phyloP scores from a whole-genome alignment of 2,329 filamentous ascomycete species.

The Arthroderma sp. region DNA sequence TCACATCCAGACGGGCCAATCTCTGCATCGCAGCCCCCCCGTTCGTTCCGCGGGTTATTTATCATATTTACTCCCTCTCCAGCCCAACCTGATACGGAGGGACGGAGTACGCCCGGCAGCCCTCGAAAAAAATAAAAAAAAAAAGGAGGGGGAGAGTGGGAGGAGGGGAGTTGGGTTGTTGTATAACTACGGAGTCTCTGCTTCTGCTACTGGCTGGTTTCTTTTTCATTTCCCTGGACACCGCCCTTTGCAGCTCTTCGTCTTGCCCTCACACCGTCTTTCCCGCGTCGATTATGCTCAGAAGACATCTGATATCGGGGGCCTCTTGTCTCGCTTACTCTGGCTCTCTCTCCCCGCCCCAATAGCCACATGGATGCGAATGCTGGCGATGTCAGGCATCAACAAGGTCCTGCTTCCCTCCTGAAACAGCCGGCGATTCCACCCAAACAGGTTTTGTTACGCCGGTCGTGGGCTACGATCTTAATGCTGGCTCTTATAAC shows the following conservation, averaged over 20 bases:
- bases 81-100: background rate
- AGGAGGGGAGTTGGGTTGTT: background rate
- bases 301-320: too few relatives aligned
- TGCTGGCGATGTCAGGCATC: conserved; percentile 1
- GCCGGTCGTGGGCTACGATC: background rate
- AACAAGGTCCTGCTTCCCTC: background rate
- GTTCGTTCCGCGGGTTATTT: background rate
- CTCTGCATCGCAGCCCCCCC: background rate
- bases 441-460: conserved; percentile 4
- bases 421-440: conserved; percentile 1
- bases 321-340: background rate
- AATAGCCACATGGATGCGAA: background rate
- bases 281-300: too few relatives aligned
- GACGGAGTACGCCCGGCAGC: background rate
- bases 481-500: background rate
- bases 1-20: background rate
- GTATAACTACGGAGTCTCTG: background rate
- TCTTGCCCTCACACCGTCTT: conserved; percentile 5
- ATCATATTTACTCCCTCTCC: background rate
- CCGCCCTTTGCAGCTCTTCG: background rate
- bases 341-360: background rate
- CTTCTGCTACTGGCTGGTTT: background rate
- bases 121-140: background rate
- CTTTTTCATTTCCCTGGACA: too few relatives aligned
- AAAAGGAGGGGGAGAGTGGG: background rate